These are phyloP conservation scores for Clarireedia monteithiana DNA, from an alignment of 2,329 filamentous ascomycete genomes.

Conservation along the genomic window DNA sequence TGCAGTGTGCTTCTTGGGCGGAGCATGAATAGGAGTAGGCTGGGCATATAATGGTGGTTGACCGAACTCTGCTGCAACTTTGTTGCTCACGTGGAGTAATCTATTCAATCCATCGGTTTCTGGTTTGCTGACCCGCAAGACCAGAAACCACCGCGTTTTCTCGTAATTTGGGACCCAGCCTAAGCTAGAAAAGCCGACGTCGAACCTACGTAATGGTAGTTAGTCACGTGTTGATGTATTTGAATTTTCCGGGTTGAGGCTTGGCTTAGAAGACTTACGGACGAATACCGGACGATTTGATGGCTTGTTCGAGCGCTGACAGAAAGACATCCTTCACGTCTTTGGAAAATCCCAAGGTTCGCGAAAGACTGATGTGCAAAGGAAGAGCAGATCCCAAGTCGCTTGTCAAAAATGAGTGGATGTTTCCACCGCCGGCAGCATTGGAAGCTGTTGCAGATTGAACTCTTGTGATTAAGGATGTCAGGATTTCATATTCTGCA, in stretches of 20 bases:
- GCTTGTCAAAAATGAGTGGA: slow-evolving; percentile 66
- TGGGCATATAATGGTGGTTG: slow-evolving; percentile 64
- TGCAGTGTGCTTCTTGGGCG: slow-evolving; percentile 4
- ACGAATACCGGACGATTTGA: slow-evolving; percentile 36
- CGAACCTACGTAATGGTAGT: slow-evolving; percentile 13
- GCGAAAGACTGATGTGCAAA: slow-evolving; percentile 84
- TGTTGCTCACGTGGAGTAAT: slow-evolving; percentile 63
- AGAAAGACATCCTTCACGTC: slow-evolving; percentile 65
- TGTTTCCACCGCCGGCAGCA: slow-evolving; percentile 22
- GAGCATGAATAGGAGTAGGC: not conserved
- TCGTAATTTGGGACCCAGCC: slow-evolving; percentile 62
- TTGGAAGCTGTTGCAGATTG: slow-evolving; percentile 13
- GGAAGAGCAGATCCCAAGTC: slow-evolving; percentile 72
- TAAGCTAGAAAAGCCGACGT: slow-evolving; percentile 34
- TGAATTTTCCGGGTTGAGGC: not conserved
- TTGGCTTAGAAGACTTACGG: slow-evolving; percentile 32
- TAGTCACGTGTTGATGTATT: not conserved
- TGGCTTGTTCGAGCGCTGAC: slow-evolving; percentile 38
- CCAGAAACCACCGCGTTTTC: slow-evolving; percentile 72
- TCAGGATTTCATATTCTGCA: slow-evolving; percentile 41
- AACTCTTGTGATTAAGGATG: slow-evolving; percentile 34
- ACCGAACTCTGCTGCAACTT: slow-evolving; percentile 46
- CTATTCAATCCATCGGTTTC: slow-evolving; percentile 46
- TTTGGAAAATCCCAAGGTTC: slow-evolving; percentile 67
- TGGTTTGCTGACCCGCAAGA: slow-evolving; percentile 52